Conservation (phyloP, 768 basidiomycete species). For the Xanthoconium purpureum region DNA sequence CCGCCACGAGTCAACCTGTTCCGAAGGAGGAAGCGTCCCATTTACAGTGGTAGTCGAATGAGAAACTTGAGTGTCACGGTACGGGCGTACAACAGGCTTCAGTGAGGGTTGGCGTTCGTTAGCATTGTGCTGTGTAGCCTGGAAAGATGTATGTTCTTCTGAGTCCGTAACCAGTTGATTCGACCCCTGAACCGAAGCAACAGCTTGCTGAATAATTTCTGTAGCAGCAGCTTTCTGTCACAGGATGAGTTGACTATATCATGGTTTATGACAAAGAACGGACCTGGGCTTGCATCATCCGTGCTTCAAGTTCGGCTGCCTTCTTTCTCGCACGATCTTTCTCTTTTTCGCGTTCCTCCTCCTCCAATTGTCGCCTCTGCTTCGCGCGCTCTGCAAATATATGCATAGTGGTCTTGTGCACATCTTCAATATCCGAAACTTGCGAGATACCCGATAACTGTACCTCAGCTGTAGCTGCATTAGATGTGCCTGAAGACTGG, state of each 20-base stretch:
- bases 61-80: conserved; percentile 12
- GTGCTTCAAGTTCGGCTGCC: conserved; percentile 71
- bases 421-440: conserved; percentile 55
- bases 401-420: conserved; percentile 78
- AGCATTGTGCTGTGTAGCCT: conserved; percentile 8
- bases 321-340: conserved; percentile 79
- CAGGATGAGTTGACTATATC: conserved; percentile 4
- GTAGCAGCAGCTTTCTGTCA: conserved; percentile 38
- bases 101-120: conserved; percentile 36
- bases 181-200: conserved; percentile 26
- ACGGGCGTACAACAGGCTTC: conserved; percentile 27
- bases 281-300: conserved; percentile 42
- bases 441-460: conserved; percentile 23
- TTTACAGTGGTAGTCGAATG: conserved; percentile 13
- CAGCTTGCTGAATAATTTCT: conserved; percentile 47
- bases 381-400: conserved; percentile 80
- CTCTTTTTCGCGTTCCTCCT: conserved; percentile 76
- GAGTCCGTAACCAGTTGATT: conserved; percentile 2
- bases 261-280: conserved; percentile 9
- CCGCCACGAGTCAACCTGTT: conserved; percentile 66
- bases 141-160: conserved; percentile 4
- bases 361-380: conserved; percentile 76
- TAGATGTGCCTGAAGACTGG: conserved; percentile 45
- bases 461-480: conserved; percentile 39
- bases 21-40: conserved; percentile 27